A percentile compares a stretch with the other conserved stretches of the same genome.
Evolutionary conservation across 2,329 filamentous ascomycete species (phyloP).

Genomic region (Elsinoe australis): DNA sequence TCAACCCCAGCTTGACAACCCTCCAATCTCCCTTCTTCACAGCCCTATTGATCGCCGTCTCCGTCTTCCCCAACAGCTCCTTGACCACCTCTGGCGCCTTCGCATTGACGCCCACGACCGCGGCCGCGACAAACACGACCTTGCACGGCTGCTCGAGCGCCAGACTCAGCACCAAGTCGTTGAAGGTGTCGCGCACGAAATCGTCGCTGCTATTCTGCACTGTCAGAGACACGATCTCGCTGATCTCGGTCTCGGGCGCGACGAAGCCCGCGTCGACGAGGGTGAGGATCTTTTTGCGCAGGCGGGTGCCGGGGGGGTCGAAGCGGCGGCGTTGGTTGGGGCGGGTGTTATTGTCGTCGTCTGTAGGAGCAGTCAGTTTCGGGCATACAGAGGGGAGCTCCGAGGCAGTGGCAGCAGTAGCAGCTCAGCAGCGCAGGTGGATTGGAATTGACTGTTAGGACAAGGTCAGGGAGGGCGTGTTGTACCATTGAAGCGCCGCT

Average conservation of each 20-base stretch:
- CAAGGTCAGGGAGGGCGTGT: constrained; percentile 15
- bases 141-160: constrained; percentile 90
- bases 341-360: constrained; percentile 71
- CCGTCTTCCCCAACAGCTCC: constrained; percentile 59
- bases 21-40: constrained; percentile 74
- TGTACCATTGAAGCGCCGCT: constrained; percentile 72
- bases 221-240: constrained; percentile 65
- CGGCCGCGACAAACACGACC: constrained; percentile 86
- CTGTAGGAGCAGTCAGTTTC: constrained; percentile 33
- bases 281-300: constrained; percentile 69
- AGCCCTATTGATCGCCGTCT: constrained; percentile 55
- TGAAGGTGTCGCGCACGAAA: constrained; percentile 64
- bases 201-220: constrained; percentile 81
- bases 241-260: constrained; percentile 70
- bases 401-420: neutral
- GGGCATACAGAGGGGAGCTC: constrained; percentile 25
- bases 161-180: constrained; percentile 68
- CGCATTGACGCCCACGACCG: constrained; percentile 71
- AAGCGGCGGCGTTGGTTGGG: constrained; percentile 66
- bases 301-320: constrained; percentile 51
- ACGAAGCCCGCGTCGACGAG: constrained; percentile 71
- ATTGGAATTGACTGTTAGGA: neutral
- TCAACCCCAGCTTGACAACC: constrained; percentile 80
- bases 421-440: too few species aligned
- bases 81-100: constrained; percentile 66